phyloP scores from a whole-genome alignment of 202 grass and related monocot species.

The Musa balbisiana region DNA sequence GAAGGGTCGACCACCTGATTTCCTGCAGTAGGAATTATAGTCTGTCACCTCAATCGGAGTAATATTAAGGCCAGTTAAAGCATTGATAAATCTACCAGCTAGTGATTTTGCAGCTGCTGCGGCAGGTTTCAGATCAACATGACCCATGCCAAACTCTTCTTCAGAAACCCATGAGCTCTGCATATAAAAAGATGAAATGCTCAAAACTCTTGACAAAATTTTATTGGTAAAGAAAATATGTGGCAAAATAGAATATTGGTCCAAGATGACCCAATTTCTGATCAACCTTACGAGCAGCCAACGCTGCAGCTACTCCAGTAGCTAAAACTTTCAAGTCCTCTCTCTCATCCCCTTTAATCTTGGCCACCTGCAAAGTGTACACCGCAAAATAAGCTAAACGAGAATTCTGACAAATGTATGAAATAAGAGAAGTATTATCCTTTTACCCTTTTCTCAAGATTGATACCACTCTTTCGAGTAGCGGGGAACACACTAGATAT shows the following conservation, averaged over 20 bases:
- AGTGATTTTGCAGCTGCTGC: conserved; percentile 42
- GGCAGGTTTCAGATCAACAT: conserved; percentile 69
- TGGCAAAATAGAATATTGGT: not conserved
- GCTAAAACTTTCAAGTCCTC: conserved; percentile 98
- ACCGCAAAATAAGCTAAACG: conserved; percentile 15
- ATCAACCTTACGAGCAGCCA: conserved; percentile 90
- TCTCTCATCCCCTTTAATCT: conserved; percentile 85
- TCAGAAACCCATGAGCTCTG: conserved; percentile 97
- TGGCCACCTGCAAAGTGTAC: conserved; percentile 49
- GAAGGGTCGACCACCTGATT: conserved; percentile 51
- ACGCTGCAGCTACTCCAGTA: conserved; percentile 83
- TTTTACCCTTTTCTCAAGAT: conserved; percentile 79
- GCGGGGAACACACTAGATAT: conserved; percentile 90
- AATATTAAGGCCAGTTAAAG: conserved; percentile 4
- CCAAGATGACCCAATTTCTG: conserved; percentile 7
- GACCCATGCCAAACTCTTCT: conserved; percentile 93
- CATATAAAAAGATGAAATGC: conserved; percentile 18
- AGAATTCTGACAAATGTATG: conserved; percentile 22
- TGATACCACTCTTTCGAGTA: conserved; percentile 75
- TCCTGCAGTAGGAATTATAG: conserved; percentile 36
- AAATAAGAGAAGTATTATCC: not conserved
- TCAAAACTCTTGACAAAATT: not conserved
- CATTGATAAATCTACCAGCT: conserved; percentile 39
- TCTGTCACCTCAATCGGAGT: conserved; percentile 6
- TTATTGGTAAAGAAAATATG: not conserved